Percentiles rank a stretch among this genome's conserved stretches.
These are phyloP conservation scores for Talaromyces sp. DNA, from an alignment of 2,329 filamentous ascomycete genomes.

Conservation along the genomic window DNA sequence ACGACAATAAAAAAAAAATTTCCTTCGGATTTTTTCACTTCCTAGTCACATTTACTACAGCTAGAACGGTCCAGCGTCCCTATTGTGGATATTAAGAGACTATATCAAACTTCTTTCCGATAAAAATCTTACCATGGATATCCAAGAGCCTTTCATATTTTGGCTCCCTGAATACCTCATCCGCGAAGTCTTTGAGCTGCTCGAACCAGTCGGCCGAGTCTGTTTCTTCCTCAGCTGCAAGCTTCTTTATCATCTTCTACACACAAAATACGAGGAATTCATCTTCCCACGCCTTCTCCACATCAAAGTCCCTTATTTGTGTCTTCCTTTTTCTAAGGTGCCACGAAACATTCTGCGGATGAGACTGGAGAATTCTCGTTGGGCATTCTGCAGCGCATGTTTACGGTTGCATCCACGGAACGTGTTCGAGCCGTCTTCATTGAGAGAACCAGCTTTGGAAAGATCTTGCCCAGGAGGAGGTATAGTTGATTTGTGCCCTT, in stretches of 20 bases:
- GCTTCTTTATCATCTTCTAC: background rate
- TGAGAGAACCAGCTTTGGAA: background rate
- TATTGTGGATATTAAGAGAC: background rate
- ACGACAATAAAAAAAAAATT: too few relatives aligned
- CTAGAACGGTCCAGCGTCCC: background rate
- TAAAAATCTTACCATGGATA: background rate
- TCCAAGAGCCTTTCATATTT: background rate
- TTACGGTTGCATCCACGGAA: background rate
- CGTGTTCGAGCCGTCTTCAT: background rate
- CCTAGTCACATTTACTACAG: too few relatives aligned
- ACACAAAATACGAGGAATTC: background rate
- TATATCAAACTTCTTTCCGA: background rate
- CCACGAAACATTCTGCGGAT: background rate
- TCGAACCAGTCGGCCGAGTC: background rate
- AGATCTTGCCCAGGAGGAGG: conserved; percentile 8
- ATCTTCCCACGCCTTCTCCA: background rate
- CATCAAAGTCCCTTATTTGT: background rate
- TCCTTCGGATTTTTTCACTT: too few relatives aligned
- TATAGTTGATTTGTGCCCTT: conserved; percentile 11
- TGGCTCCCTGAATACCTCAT: background rate
- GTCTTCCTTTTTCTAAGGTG: background rate
- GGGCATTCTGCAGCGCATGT: background rate
- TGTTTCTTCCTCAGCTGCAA: background rate
- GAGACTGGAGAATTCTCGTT: background rate
- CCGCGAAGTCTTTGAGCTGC: background rate